Evolutionary conservation across 257 asterid species (phyloP), one percentile per base, ranked within the genome.

Genomic region (Salvia rosmarinus): DNA sequence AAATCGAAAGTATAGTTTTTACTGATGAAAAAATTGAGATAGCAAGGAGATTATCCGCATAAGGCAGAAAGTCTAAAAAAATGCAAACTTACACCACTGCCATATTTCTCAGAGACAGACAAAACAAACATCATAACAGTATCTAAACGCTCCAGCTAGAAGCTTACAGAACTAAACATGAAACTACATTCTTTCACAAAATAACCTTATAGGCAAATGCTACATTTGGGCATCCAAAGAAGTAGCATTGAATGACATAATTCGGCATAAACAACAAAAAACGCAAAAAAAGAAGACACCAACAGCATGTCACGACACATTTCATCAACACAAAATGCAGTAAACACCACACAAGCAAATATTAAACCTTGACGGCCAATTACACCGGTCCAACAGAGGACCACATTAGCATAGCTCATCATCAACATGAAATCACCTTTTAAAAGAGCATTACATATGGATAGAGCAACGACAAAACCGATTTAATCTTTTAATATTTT

Each of bases 21-120:
- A 16, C 9, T 13, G 30, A 20, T 37, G 9, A 30, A 17, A 35
- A 61, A 1, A 42, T n/a, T 20, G 39, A 19, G 55, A 64, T 20
- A 49, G 39, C 54, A 63, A 20, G 37, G 17, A 46, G 47, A 21
- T 40, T 20, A 0, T 1, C 52, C n/a, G n/a, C n/a, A 39, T 42
- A 17, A 23, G 55, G 54, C 56, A 64, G 42, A 25, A 14, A 21
- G 70, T 64, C n/a, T 4, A 43, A 12, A n/a, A 65, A 65, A n/a
- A 46, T 46, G 71, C 58, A 64, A 40, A 42, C 40, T 23, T 16
- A 44, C 20, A 3, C 25, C 9, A 44, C n/a, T 44, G 70, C 25
- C 57, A 43, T 44, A 64, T 25, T n/a, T n/a, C n/a, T n/a, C n/a
- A n/a, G n/a, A n/a, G n/a, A n/a, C n/a, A n/a, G n/a, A n/a, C n/a